A percentile compares a stretch with the other conserved stretches of the same genome.
Conservation (phyloP, 2,329 filamentous ascomycete genomes). For the Cordyceps cicadae region DNA sequence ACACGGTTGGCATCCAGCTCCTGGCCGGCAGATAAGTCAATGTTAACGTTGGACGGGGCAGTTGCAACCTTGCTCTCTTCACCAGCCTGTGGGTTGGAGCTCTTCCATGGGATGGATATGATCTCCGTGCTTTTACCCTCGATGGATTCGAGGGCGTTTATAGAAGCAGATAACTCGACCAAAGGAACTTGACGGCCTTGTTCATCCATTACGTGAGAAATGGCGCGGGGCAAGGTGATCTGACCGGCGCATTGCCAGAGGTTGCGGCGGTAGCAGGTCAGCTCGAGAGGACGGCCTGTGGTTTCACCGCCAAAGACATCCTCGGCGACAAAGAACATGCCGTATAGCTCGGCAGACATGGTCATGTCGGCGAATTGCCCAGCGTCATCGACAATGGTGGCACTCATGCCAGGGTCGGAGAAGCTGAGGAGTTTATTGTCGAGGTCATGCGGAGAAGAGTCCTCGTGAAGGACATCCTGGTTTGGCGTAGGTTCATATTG, state of each 20-base stretch:
- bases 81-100: slow-evolving; percentile 46
- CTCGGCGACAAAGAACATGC: slow-evolving; percentile 84
- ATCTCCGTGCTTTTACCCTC: slow-evolving; percentile 89
- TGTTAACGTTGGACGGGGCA: slow-evolving; percentile 44
- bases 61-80: slow-evolving; percentile 42
- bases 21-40: slow-evolving; percentile 50
- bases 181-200: slow-evolving; percentile 72
- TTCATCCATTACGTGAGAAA: slow-evolving; percentile 61
- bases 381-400: slow-evolving; percentile 56
- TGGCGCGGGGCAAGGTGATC: slow-evolving; percentile 66
- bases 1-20: slow-evolving; percentile 73
- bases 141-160: slow-evolving; percentile 83
- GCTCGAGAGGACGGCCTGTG: slow-evolving; percentile 57
- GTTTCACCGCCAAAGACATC: slow-evolving; percentile 62
- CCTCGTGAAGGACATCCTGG: slow-evolving; percentile 36
- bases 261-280: slow-evolving; percentile 93
- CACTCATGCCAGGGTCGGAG: slow-evolving; percentile 52
- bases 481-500: slow-evolving; percentile 38
- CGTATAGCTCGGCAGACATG: slow-evolving; percentile 69
- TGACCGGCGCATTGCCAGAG: slow-evolving; percentile 91
- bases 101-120: slow-evolving; percentile 96
- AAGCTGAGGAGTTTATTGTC: slow-evolving; percentile 70
- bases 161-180: slow-evolving; percentile 69
- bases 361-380: slow-evolving; percentile 55
- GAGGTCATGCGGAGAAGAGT: slow-evolving; percentile 46